These are phyloP conservation scores for Verticillium tricorpus DNA, from an alignment of 2,329 filamentous ascomycete genomes.

Conservation along the genomic window DNA sequence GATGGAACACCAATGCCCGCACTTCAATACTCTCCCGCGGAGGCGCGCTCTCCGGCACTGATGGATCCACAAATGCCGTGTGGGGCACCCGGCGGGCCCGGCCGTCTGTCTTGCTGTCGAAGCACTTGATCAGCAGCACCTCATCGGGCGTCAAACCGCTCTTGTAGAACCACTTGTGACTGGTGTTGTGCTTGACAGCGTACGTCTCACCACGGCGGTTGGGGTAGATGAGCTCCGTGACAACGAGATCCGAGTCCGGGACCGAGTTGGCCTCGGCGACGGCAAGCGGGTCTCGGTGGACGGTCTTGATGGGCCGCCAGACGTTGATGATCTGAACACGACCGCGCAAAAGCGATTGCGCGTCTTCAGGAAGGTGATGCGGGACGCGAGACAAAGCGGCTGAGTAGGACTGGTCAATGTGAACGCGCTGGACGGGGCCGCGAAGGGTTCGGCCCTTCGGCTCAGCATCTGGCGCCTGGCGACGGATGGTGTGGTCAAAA, in stretches of 20 bases:
- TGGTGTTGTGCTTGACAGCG: slow-evolving; percentile 31
- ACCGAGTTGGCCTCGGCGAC: slow-evolving; percentile 48
- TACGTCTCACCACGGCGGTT: slow-evolving; percentile 46
- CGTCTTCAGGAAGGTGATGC: slow-evolving; percentile 40
- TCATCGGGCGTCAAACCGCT: slow-evolving; percentile 46
- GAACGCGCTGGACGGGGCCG: slow-evolving; percentile 44
- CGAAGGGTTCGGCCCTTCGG: slow-evolving; percentile 36
- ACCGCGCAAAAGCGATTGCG: slow-evolving; percentile 35
- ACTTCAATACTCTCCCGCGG: slow-evolving; percentile 59
- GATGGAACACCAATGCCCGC: slow-evolving; percentile 47
- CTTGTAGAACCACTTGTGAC: slow-evolving; percentile 50
- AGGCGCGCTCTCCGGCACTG: slow-evolving; percentile 31
- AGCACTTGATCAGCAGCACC: slow-evolving; percentile 57
- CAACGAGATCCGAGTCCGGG: slow-evolving; percentile 43
- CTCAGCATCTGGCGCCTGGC: slow-evolving; percentile 39
- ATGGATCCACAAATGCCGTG: slow-evolving; percentile 46
- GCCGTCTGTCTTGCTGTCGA: slow-evolving; percentile 52
- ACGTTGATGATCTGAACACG: slow-evolving; percentile 51
- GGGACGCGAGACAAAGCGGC: slow-evolving; percentile 34
- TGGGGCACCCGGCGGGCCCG: slow-evolving; percentile 50
- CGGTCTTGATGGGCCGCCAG: slow-evolving; percentile 46
- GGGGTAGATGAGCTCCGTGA: slow-evolving; percentile 45
- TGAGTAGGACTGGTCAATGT: slow-evolving; percentile 49
- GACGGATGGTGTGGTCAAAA: slow-evolving; percentile 57
- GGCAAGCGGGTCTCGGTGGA: slow-evolving; percentile 49